phyloP scores from a whole-genome alignment of 768 basidiomycete genomes.

The Nidularia pulvinata region DNA sequence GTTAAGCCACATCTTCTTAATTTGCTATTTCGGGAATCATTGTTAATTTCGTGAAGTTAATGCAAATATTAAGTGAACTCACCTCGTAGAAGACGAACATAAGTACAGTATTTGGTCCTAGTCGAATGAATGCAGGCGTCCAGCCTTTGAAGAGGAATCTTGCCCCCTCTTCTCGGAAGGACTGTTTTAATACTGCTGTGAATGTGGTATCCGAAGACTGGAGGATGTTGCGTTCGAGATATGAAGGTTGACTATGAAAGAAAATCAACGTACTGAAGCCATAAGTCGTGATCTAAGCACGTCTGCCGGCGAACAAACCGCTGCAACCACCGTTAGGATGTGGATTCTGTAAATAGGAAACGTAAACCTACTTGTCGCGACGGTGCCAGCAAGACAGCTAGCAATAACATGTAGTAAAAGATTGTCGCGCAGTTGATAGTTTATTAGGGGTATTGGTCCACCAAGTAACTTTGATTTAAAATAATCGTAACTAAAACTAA shows the following conservation, averaged over 20 bases:
- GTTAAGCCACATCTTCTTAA: not conserved
- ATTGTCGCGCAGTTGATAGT: constrained; percentile 65
- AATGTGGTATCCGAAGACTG: constrained; percentile 53
- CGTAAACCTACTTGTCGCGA: constrained; percentile 67
- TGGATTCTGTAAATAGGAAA: constrained; percentile 1
- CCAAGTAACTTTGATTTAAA: constrained; percentile 63
- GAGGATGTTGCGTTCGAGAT: constrained; percentile 3
- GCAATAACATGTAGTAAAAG: constrained; percentile 66
- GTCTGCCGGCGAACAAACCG: constrained; percentile 78
- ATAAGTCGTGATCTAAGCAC: constrained; percentile 78
- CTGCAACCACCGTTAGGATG: constrained; percentile 29
- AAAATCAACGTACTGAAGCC: constrained; percentile 54
- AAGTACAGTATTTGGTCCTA: constrained; percentile 83
- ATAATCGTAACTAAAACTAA: constrained; percentile 62
- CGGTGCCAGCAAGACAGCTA: constrained; percentile 69
- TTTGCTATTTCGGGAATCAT: not conserved
- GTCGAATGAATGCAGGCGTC: constrained; percentile 84
- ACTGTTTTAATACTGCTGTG: constrained; percentile 51
- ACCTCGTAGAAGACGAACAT: constrained; percentile 89
- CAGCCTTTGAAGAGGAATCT: constrained; percentile 86
- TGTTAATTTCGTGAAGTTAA: too few species aligned
- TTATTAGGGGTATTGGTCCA: constrained; percentile 48
- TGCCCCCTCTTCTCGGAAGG: constrained; percentile 72
- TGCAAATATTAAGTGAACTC: constrained; percentile 6
- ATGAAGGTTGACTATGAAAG: not conserved